Conservation (phyloP, 2,329 filamentous ascomycete species). For the Emericellopsis cladophorae region DNA sequence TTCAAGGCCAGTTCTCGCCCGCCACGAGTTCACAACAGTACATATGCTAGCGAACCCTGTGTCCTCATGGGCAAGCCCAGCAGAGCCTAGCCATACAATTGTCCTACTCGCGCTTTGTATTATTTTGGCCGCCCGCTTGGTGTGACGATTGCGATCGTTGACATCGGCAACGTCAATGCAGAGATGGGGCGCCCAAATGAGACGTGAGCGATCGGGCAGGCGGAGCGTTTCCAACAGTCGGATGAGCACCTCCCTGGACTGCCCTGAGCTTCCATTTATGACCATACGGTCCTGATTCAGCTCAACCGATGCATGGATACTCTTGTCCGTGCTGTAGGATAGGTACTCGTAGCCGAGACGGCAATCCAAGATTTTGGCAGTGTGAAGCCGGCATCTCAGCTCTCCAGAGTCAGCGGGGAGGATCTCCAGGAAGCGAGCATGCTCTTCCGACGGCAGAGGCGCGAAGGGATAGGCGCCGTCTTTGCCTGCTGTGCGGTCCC, state of each 20-base stretch:
- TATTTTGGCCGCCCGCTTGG: background rate
- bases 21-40: background rate
- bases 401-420: too few relatives aligned
- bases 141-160: background rate
- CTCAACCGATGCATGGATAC: too few relatives aligned
- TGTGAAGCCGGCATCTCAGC: too few relatives aligned
- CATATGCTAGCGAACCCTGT: background rate
- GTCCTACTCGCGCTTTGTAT: background rate
- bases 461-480: slow-evolving; percentile 8
- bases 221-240: background rate
- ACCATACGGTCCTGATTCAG: too few relatives aligned
- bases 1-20: background rate
- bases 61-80: too few relatives aligned
- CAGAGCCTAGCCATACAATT: background rate
- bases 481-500: too few relatives aligned
- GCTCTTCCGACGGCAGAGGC: slow-evolving; percentile 3
- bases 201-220: background rate
- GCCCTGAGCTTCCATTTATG: too few relatives aligned
- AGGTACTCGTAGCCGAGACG: too few relatives aligned
- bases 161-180: background rate
- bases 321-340: too few relatives aligned
- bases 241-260: background rate
- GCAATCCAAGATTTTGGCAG: too few relatives aligned
- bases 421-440: too few relatives aligned
- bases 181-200: background rate